phyloP scores from a whole-genome alignment of 495 filamentous ascomycete species.

The Daldinia caldariorum region DNA sequence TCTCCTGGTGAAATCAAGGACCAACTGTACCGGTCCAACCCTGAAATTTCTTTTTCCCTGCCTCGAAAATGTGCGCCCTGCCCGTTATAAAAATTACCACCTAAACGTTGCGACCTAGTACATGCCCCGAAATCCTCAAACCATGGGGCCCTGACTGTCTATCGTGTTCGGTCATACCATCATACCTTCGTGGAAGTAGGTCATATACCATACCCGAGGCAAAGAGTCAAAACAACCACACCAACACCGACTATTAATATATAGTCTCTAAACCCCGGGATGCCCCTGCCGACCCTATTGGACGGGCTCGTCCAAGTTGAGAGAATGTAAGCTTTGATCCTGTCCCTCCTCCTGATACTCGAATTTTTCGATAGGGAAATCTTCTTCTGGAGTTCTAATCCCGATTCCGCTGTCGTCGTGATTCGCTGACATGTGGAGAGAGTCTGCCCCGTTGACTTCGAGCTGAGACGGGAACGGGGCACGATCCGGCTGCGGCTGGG shows the following conservation, averaged over 20 bases:
- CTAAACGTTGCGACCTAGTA: constrained; percentile 6
- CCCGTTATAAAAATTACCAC: constrained; percentile 22
- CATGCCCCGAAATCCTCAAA: constrained; percentile 14
- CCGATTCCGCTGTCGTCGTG: constrained; percentile 79
- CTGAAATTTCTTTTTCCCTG: constrained; percentile 20
- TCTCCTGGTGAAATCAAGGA: constrained; percentile 8
- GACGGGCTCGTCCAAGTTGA: constrained; percentile 13
- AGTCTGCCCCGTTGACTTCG: constrained; percentile 43
- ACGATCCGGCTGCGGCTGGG: constrained; percentile 54
- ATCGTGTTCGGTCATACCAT: constrained; percentile 45
- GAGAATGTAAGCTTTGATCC: constrained; percentile 20
- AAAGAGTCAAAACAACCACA: constrained; percentile 15
- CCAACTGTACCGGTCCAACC: constrained; percentile 22
- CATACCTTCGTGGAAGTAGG: constrained; percentile 36
- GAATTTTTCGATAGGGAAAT: constrained; percentile 65
- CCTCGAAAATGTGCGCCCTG: constrained; percentile 20
- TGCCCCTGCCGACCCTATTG: constrained; percentile 3
- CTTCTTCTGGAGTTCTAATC: constrained; percentile 69
- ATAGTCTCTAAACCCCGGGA: constrained; percentile 13
- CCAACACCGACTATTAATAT: constrained; percentile 31
- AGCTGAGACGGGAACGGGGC: constrained; percentile 54
- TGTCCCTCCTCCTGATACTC: constrained; percentile 47
- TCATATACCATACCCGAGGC: constrained; percentile 3
- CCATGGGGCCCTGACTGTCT: constrained; percentile 21
- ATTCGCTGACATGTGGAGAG: constrained; percentile 42